These are phyloP conservation scores for Malus sylvestris DNA, from an alignment of 306 rosid genomes.

Conservation along the genomic window DNA sequence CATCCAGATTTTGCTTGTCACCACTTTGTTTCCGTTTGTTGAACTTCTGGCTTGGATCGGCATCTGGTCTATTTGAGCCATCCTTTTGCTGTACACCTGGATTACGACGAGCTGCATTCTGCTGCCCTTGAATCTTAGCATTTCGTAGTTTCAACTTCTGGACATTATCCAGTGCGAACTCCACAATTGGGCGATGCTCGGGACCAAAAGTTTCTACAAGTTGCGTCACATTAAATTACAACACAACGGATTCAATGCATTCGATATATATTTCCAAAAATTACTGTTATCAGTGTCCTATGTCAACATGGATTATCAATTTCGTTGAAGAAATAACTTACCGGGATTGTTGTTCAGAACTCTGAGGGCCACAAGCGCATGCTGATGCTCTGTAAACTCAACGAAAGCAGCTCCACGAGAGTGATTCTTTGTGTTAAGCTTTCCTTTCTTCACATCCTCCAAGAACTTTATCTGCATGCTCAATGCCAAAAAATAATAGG, in stretches of 20 bases:
- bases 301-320: not conserved
- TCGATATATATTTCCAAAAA: not conserved
- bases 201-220: conserved; percentile 73
- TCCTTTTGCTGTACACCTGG: conserved; percentile 9
- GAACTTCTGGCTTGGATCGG: conserved; percentile 18
- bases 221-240: conserved; percentile 6
- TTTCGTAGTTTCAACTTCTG: conserved; percentile 61
- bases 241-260: not conserved
- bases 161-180: conserved; percentile 89
- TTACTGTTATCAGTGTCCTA: not conserved
- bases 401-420: conserved; percentile 92
- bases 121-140: conserved; percentile 47
- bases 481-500: not conserved
- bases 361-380: conserved; percentile 91
- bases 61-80: conserved; percentile 16
- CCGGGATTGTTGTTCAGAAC: conserved; percentile 97
- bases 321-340: conserved; percentile 25
- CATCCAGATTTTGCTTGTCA: conserved; percentile 23
- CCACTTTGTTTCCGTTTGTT: conserved; percentile 47
- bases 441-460: conserved; percentile 76
- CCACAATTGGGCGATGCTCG: conserved; percentile 89
- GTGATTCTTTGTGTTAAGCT: conserved; percentile 41
- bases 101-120: conserved; percentile 20
- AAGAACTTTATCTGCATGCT: conserved; percentile 65
- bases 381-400: conserved; percentile 93